These are phyloP conservation scores for Pyrenochaeta sp. DNA, from an alignment of 2,329 filamentous ascomycete genomes.

Conservation along the genomic window DNA sequence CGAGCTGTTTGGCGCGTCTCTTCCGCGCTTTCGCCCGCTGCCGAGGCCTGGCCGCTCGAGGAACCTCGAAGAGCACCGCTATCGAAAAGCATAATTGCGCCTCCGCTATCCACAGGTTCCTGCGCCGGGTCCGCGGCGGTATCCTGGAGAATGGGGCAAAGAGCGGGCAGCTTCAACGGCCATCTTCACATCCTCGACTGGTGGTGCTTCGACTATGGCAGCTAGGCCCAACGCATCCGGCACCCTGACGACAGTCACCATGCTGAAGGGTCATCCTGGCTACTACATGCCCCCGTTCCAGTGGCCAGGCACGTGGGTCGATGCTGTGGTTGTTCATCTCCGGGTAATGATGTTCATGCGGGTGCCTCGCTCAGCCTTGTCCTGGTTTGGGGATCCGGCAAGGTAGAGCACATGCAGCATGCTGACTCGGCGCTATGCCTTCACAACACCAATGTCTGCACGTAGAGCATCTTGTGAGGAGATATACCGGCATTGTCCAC, in stretches of 20 bases:
- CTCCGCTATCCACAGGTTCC: neutral
- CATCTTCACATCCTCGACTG: neutral
- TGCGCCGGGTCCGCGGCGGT: neutral
- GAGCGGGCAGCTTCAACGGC: neutral
- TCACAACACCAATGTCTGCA: neutral
- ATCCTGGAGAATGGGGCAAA: neutral
- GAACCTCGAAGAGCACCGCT: slow-evolving; percentile 1
- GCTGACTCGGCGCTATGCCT: neutral
- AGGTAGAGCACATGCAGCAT: neutral
- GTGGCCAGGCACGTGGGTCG: slow-evolving; percentile 12
- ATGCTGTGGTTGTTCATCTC: slow-evolving; percentile 6
- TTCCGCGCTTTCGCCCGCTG: slow-evolving; percentile 5
- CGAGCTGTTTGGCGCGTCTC: neutral
- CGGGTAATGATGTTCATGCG: slow-evolving; percentile 14
- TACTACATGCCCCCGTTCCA: slow-evolving; percentile 4
- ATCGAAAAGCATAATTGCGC: slow-evolving; percentile 12
- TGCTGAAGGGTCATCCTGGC: neutral
- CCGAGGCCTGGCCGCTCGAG: neutral
- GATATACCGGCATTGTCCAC: neutral
- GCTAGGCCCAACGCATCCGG: neutral
- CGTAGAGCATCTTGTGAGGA: neutral
- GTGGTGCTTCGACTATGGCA: neutral
- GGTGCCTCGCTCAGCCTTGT: neutral
- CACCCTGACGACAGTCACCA: neutral
- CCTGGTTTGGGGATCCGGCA: too few relatives aligned